Evolutionary conservation across 2,329 filamentous ascomycete species (phyloP), one percentile per base, ranked within the genome.

Genomic region (Geosmithia morbida): DNA sequence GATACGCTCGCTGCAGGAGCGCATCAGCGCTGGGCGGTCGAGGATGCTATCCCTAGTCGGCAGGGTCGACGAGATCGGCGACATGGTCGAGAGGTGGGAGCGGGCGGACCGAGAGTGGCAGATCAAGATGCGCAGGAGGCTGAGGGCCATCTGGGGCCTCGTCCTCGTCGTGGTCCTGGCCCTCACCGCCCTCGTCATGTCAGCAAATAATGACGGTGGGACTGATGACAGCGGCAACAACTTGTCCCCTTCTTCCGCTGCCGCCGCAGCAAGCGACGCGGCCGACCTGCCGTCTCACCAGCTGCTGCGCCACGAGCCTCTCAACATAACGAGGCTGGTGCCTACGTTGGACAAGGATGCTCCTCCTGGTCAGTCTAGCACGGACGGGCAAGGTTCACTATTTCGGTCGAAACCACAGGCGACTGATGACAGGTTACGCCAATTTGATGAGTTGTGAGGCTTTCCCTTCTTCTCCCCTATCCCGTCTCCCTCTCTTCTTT

Each of bases 81-180:
- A 72, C 48, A 71, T 77, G 7, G 77, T 89, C 14, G 81, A 85
- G 57, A 66, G 68, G 26, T 85, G 83, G 73, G 81, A 85, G 59
- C 70, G 69, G 48, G 72, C 75, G 2, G 84, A 88, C 61, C 69
- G 67, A 44, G 76, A 79, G 55, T 83, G 81, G 71, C 77, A 85
- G 62, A 79, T 83, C 55, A 77, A 70, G 55, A 84, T 79, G n/a
- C 67, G 78, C 51, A 70, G 67, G 57, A 72, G 80, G 45, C 65
- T 86, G 51, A 77, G 74, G 53, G 69, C 75, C 18, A 64, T 83
- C 44, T 86, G 81, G 79, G 70, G 77, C 40, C 68, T 79, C 51
- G 74, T 73, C 50, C 74, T 66, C 19, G 59, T 68, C 8, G 50
- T 72, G 33, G 58, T 66, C 4, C 66, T 82, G 37, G 53, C 75